Conservation (phyloP, 768 basidiomycete species). For the Xerocomus spinulosus region DNA sequence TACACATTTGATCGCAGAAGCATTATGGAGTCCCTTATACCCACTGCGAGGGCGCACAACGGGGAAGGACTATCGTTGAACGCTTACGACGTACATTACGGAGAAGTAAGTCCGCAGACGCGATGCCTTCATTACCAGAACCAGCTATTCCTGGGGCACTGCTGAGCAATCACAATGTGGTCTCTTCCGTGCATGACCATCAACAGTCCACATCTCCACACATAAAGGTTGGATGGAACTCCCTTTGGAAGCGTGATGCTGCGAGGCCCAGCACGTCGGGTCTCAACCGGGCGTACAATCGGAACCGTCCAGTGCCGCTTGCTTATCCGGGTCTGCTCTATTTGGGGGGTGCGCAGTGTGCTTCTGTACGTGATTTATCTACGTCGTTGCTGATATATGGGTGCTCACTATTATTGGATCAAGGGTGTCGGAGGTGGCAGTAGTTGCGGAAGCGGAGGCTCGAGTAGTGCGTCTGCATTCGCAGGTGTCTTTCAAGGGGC, state of each 20-base stretch:
- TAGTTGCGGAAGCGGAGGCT: too few relatives aligned
- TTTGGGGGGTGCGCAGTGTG: neutral
- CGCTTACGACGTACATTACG: slow-evolving; percentile 30
- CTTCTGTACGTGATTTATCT: neutral
- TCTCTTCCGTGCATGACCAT: slow-evolving; percentile 31
- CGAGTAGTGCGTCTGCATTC: too few relatives aligned
- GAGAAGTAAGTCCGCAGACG: slow-evolving; percentile 28
- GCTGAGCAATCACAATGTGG: slow-evolving; percentile 50
- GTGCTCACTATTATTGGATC: too few relatives aligned
- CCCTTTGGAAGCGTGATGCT: slow-evolving; percentile 3
- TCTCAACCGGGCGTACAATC: neutral
- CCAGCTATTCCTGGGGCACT: slow-evolving; percentile 43
- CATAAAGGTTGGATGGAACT: too few relatives aligned
- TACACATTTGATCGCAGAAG: slow-evolving; percentile 22
- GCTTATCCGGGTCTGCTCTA: neutral
- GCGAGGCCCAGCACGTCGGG: neutral
- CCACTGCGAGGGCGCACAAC: slow-evolving; percentile 54
- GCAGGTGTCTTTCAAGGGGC: too few relatives aligned
- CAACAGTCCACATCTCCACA: slow-evolving; percentile 5
- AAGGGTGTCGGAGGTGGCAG: too few relatives aligned
- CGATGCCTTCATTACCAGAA: too few relatives aligned
- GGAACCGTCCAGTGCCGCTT: neutral
- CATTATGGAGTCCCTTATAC: slow-evolving; percentile 51
- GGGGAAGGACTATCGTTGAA: slow-evolving; percentile 40
- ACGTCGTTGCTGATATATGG: neutral